Evolutionary conservation across 2,329 filamentous ascomycete genomes (phyloP).

Genomic region (Blastomyces gilchristii): DNA sequence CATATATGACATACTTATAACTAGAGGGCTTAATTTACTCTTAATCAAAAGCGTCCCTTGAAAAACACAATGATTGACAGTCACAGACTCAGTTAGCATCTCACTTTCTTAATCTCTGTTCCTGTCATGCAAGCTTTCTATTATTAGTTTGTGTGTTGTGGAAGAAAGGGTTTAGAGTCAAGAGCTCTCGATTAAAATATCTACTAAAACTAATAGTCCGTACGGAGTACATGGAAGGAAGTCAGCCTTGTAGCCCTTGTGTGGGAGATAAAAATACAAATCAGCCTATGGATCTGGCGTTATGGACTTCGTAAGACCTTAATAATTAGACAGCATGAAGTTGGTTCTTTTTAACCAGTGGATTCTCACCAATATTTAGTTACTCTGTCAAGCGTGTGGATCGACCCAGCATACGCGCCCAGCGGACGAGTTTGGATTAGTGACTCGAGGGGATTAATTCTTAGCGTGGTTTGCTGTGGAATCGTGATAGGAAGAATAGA

Average conservation of each 20-base stretch:
- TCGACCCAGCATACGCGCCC: neutral
- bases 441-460: too few relatives aligned
- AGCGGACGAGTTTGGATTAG: neutral
- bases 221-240: neutral
- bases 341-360: neutral
- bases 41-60: too few relatives aligned
- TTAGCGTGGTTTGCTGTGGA: neutral
- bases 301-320: neutral
- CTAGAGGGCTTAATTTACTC: too few relatives aligned
- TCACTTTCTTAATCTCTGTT: too few relatives aligned
- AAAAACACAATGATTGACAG: too few relatives aligned
- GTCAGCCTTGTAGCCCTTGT: neutral
- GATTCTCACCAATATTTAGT: neutral
- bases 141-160: neutral
- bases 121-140: neutral
- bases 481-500: neutral
- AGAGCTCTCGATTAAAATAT: neutral
- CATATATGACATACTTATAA: too few relatives aligned
- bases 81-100: too few relatives aligned
- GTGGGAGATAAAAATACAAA: neutral
- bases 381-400: neutral
- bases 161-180: neutral
- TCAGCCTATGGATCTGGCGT: neutral
- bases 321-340: neutral
- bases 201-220: too few relatives aligned